Base-by-base conservation (phyloP, 768 basidiomycete species). In the Chalciporus pseudorubinellus region DNA sequence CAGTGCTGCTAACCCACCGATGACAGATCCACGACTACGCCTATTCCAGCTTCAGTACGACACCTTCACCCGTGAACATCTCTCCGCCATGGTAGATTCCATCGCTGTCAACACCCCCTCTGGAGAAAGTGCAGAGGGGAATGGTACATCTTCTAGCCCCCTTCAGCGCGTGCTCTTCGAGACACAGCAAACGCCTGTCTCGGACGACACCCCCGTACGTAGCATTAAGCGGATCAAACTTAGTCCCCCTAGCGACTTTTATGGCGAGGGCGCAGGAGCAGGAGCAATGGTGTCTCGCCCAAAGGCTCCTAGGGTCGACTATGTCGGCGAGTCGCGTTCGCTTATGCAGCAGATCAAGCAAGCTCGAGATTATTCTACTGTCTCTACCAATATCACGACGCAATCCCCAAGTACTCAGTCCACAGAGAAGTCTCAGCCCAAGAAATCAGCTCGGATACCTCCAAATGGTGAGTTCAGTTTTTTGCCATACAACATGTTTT, bases 1-100 rank as follows among this genome's bases (percentile, higher is more conserved):
- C 51, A 59, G 52, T 48, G 44, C 36, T 33, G 56, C 51, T 26
- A 70, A 63, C 46, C 61, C 63, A 22, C 76, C 77, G 19, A 58
- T 64, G 22, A 87, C 84, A 22, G 89, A 92, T 62, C 84, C 89
- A 3, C 84, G 85, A 24, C 79, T 93, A 11, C 84, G 87, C 12
- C 77, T 98, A 33, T 98, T 98, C 71, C 89, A 93, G 63, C 89
- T 94, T 46, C 85, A 92, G 57, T 98, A 98, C 63, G 95, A 99
- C 68, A 98, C 95, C 0, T 95, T 90, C 64, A 99, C 95, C 1
- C 83, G 93, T 39, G 90, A 95, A 19, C 92, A 97, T 64, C 81
- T 98, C 39, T 92, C 92, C 3, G 92, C 90, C 0, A 81, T 98
- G 71, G 93, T 95, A 2, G 95, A 97, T 59, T 91, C 92, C 3